Evolutionary conservation across 495 filamentous ascomycete species (phyloP).

Genomic region (Baudoinia panamericana): DNA sequence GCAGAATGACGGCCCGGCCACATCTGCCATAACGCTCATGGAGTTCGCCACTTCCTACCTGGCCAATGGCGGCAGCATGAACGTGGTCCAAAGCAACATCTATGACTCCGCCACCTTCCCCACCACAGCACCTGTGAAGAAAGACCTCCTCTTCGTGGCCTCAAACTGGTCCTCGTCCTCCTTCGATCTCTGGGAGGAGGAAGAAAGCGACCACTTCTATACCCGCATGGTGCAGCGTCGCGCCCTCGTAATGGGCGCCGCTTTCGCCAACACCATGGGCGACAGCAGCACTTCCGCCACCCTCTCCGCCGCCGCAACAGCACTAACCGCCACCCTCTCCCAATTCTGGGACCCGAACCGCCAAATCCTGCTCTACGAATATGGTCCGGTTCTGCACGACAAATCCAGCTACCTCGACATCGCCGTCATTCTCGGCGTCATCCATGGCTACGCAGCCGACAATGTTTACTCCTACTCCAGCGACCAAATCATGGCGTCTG

Average conservation of each 20-base stretch:
- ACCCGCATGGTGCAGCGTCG: conserved; percentile 23
- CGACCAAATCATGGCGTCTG: conserved; percentile 15
- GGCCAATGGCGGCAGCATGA: conserved; percentile 14
- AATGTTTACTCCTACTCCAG: conserved; percentile 20
- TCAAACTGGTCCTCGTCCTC: conserved; percentile 20
- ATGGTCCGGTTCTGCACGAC: conserved; percentile 18
- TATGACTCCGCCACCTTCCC: conserved; percentile 19
- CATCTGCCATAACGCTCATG: conserved; percentile 21
- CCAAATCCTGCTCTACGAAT: conserved; percentile 21
- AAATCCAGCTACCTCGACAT: conserved; percentile 20
- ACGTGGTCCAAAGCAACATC: conserved; percentile 19
- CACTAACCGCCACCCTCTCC: conserved; percentile 11
- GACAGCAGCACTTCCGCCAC: conserved; percentile 17
- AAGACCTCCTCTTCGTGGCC: conserved; percentile 22
- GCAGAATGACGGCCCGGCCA: conserved; percentile 24
- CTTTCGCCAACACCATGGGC: conserved; percentile 18
- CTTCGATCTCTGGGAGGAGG: conserved; percentile 24
- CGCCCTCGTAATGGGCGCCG: conserved; percentile 17
- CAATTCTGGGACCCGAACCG: conserved; percentile 21
- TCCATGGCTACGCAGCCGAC: conserved; percentile 22
- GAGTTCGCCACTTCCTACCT: conserved; percentile 22
- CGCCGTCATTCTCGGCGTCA: conserved; percentile 20
- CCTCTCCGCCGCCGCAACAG: conserved; percentile 11
- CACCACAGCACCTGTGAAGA: conserved; percentile 15
- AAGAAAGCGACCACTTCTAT: conserved; percentile 21